Conservation (phyloP, 1,284 basidiomycete species). For the Uromyces viciae-fabae region DNA sequence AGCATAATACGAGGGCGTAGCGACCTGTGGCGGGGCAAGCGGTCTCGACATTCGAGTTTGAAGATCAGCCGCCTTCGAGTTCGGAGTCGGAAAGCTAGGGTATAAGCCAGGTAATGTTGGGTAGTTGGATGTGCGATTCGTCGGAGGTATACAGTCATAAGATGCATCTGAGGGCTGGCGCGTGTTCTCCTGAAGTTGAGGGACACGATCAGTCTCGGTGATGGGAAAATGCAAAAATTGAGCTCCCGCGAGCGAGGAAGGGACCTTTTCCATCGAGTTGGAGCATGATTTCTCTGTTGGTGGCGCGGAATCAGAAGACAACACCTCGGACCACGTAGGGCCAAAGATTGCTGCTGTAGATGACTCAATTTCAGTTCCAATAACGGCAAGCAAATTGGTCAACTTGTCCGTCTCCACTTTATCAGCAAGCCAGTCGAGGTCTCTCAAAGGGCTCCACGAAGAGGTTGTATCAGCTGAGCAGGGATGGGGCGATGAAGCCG, state of each 20-base stretch:
- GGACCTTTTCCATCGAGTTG: not conserved
- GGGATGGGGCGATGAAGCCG: conserved; percentile 36
- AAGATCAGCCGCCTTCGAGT: not conserved
- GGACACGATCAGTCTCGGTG: not conserved
- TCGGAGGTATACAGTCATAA: conserved; percentile 12
- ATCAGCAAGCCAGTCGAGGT: conserved; percentile 40
- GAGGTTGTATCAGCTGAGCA: conserved; percentile 1
- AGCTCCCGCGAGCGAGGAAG: conserved; percentile 11
- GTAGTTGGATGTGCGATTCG: conserved; percentile 7
- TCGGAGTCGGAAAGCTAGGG: not conserved
- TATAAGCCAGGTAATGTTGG: conserved; percentile 23
- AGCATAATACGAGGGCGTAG: not conserved
- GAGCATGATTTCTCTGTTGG: not conserved
- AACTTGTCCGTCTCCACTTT: conserved; percentile 40
- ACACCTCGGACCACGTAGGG: conserved; percentile 8
- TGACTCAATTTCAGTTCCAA: conserved; percentile 36
- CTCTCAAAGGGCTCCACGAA: conserved; percentile 8
- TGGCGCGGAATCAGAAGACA: not conserved
- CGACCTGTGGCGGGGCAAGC: conserved; percentile 27
- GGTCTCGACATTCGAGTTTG: conserved; percentile 37
- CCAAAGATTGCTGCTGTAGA: conserved; percentile 19
- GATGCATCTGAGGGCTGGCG: not conserved
- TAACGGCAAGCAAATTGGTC: conserved; percentile 30
- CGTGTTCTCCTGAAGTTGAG: not conserved
- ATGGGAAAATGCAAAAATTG: not conserved